phyloP scores from a whole-genome alignment of 176 grass and related monocot species.

The Ampelocalamus luodianensis region DNA sequence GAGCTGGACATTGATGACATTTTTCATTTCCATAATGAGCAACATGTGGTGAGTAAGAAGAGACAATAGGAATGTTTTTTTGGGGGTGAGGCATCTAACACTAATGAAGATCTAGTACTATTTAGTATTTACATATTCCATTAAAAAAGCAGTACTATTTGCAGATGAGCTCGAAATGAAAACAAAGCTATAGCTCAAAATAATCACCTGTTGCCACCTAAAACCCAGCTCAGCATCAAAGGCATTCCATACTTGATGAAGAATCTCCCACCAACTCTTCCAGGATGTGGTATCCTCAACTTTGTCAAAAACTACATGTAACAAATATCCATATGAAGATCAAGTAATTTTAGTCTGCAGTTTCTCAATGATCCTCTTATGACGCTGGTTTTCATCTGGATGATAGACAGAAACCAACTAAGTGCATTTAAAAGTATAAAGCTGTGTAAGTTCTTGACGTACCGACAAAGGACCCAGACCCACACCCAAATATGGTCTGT shows the following conservation, averaged over 20 bases:
- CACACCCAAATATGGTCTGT: slow-evolving; percentile 89
- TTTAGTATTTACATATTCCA: slow-evolving; percentile 14
- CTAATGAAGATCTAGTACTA: background rate
- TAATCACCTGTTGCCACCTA: slow-evolving; percentile 93
- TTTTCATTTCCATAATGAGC: slow-evolving; percentile 21
- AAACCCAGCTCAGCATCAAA: slow-evolving; percentile 86
- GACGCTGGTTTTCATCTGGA: background rate
- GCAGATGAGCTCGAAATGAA: slow-evolving; percentile 7
- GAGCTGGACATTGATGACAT: slow-evolving; percentile 55
- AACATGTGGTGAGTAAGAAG: slow-evolving; percentile 26
- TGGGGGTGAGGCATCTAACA: background rate
- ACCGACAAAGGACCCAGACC: slow-evolving; percentile 89
- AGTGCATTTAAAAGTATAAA: slow-evolving; percentile 28
- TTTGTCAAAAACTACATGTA: slow-evolving; percentile 83
- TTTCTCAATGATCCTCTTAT: slow-evolving; percentile 27
- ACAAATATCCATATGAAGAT: slow-evolving; percentile 26
- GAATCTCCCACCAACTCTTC: slow-evolving; percentile 91
- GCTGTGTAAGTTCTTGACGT: slow-evolving; percentile 42
- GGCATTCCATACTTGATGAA: slow-evolving; percentile 90
- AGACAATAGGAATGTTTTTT: background rate
- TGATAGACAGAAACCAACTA: background rate
- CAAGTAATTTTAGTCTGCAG: slow-evolving; percentile 15
- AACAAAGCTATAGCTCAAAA: slow-evolving; percentile 46
- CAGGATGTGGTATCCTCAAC: slow-evolving; percentile 93
- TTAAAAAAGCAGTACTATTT: background rate